A percentile compares a stretch with the other conserved stretches of the same genome.
These are phyloP conservation scores for Martiniozyma asiatica DNA, from an alignment of 1,139 yeast species.

Conservation along the genomic window DNA sequence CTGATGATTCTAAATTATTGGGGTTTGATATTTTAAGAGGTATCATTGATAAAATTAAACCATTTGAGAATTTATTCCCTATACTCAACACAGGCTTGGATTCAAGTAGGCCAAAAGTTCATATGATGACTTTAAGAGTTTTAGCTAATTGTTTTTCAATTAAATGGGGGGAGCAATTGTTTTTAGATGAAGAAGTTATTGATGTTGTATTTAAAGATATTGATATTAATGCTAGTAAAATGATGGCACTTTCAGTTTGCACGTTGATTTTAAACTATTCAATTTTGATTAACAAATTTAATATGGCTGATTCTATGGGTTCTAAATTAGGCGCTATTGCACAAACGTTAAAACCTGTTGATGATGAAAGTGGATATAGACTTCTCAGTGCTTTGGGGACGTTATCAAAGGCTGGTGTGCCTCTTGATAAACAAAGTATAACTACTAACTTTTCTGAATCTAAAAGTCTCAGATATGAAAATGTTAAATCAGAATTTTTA, in stretches of 20 bases:
- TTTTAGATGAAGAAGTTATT: constrained; percentile 23
- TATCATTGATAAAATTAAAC: constrained; percentile 29
- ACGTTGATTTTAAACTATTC: constrained; percentile 44
- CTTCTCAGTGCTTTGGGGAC: constrained; percentile 44
- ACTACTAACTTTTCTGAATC: constrained; percentile 5
- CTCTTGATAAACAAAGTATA: constrained; percentile 6
- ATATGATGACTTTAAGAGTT: constrained; percentile 41
- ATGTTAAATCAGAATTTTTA: constrained; percentile 13
- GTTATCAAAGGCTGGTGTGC: constrained; percentile 8
- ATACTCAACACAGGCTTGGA: constrained; percentile 31
- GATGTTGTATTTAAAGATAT: constrained; percentile 19
- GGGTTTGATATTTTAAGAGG: constrained; percentile 48
- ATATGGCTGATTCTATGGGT: constrained; percentile 9
- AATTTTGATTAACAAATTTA: constrained; percentile 14
- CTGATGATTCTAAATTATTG: constrained; percentile 31
- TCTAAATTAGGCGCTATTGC: constrained; percentile 7
- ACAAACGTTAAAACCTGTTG: constrained; percentile 8
- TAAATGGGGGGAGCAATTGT: constrained; percentile 31
- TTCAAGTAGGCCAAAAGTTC: constrained; percentile 26
- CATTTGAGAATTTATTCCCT: constrained; percentile 26
- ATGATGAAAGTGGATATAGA: constrained; percentile 45
- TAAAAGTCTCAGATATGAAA: constrained; percentile 12
- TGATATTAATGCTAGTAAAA: constrained; percentile 17
- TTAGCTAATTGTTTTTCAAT: constrained; percentile 39
- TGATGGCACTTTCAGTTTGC: constrained; percentile 33